Conservation (phyloP, 805 yeast species). For the Metschnikowia kofuensis region DNA sequence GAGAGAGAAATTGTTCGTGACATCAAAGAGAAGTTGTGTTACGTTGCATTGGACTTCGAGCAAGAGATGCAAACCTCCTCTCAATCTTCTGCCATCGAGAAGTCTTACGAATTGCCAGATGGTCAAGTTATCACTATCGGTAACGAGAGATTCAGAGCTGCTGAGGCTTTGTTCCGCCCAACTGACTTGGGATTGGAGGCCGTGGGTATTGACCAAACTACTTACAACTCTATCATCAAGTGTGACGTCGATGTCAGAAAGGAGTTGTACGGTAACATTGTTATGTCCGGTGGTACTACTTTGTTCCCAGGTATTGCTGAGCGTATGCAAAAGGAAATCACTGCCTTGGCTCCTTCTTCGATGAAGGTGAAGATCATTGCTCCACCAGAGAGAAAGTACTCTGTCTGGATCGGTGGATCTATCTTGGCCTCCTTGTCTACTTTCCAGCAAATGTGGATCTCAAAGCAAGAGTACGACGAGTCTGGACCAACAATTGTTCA, state of each 20-base stretch:
- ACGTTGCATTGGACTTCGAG: conserved; percentile 98
- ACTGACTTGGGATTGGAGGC: conserved; percentile 86
- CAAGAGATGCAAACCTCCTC: conserved; percentile 99
- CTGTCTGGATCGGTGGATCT: conserved; percentile 99
- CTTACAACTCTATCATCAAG: conserved; percentile 93
- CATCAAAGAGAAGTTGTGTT: conserved; percentile 98
- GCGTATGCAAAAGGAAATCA: conserved; percentile 99
- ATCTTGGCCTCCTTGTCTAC: conserved; percentile 97
- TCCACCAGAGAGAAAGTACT: conserved; percentile 99
- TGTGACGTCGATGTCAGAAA: conserved; percentile 99
- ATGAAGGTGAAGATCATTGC: conserved; percentile 99
- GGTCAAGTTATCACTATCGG: conserved; percentile 99
- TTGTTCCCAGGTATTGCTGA: conserved; percentile 99
- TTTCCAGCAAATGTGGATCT: conserved; percentile 99
- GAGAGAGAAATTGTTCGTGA: conserved; percentile 95
- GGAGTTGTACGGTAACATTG: conserved; percentile 98
- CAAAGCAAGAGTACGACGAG: conserved; percentile 99
- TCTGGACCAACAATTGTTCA: conserved; percentile 99
- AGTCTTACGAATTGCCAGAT: conserved; percentile 98
- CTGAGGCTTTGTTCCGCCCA: conserved; percentile 99
- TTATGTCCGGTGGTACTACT: conserved; percentile 99
- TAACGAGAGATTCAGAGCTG: conserved; percentile 99
- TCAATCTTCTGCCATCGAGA: conserved; percentile 96
- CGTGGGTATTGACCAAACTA: conserved; percentile 98
- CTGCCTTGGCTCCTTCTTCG: conserved; percentile 98